These are phyloP conservation scores for Fraxinus quadrangulata DNA, from an alignment of 257 asterid genomes.

Conservation along the genomic window DNA sequence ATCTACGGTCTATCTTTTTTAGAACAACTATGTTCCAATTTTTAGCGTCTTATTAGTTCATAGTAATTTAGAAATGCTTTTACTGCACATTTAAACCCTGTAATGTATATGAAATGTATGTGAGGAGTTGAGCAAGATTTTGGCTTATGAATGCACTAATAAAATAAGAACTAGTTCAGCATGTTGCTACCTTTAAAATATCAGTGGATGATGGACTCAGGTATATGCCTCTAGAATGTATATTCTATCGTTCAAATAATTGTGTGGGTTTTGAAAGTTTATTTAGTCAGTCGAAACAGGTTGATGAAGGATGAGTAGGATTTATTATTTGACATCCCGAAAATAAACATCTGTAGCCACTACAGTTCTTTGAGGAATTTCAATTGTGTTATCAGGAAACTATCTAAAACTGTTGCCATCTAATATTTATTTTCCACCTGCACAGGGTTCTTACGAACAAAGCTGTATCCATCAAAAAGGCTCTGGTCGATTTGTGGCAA, in stretches of 20 bases:
- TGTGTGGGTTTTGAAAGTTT: background rate
- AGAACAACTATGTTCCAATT: background rate
- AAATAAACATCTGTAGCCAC: too few relatives aligned
- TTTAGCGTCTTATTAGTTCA: background rate
- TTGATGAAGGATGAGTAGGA: background rate
- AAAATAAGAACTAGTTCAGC: too few relatives aligned
- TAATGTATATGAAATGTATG: too few relatives aligned
- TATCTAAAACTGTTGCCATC: background rate
- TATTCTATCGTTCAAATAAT: background rate
- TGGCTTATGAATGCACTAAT: too few relatives aligned
- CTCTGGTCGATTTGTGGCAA: slow-evolving; percentile 69
- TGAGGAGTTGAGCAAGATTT: too few relatives aligned
- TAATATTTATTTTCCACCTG: slow-evolving; percentile 18
- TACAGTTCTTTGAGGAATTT: too few relatives aligned
- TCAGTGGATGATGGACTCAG: background rate
- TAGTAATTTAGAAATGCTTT: too few relatives aligned
- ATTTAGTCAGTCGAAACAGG: background rate
- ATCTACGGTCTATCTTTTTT: background rate
- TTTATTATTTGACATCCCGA: too few relatives aligned
- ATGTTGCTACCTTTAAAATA: background rate
- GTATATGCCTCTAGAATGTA: background rate
- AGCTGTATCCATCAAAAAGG: slow-evolving; percentile 54
- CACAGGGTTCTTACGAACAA: slow-evolving; percentile 54
- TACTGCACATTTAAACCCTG: too few relatives aligned
- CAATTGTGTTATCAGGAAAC: background rate